These are phyloP conservation scores for Camelina hispida DNA, from an alignment of 345 rosid genomes.

Conservation along the genomic window DNA sequence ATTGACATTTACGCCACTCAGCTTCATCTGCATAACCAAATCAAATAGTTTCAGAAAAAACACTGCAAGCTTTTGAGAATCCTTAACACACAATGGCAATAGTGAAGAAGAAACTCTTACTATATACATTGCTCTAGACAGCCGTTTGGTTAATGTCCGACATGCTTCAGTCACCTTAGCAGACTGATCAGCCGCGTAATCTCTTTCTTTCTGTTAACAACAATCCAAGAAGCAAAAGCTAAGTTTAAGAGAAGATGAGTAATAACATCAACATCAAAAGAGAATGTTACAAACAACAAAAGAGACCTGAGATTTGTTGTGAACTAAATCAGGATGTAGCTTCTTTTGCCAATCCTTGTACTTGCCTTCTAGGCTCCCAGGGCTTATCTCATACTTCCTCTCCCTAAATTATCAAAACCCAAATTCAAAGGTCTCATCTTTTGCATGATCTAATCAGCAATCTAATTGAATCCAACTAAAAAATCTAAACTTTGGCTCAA, in stretches of 20 bases:
- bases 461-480: not conserved
- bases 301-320: slow-evolving; percentile 84
- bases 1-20: slow-evolving; percentile 70
- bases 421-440: slow-evolving; percentile 29
- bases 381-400: slow-evolving; percentile 67
- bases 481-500: not conserved
- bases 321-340: slow-evolving; percentile 96
- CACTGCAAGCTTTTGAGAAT: not conserved
- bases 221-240: not conserved
- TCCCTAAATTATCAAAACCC: slow-evolving; percentile 50
- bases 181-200: slow-evolving; percentile 87
- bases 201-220: slow-evolving; percentile 66
- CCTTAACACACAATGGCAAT: not conserved
- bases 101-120: slow-evolving; percentile 53
- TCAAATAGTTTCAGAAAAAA: not conserved
- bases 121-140: slow-evolving; percentile 79
- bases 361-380: slow-evolving; percentile 63
- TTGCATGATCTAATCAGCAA: not conserved
- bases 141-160: slow-evolving; percentile 61
- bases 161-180: slow-evolving; percentile 84
- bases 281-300: not conserved
- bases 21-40: slow-evolving; percentile 56
- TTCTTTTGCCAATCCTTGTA: slow-evolving; percentile 94
- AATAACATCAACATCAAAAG: not conserved
- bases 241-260: not conserved